phyloP scores from a whole-genome alignment of 106 monocot genomes.

The Iris macrosiphon region DNA sequence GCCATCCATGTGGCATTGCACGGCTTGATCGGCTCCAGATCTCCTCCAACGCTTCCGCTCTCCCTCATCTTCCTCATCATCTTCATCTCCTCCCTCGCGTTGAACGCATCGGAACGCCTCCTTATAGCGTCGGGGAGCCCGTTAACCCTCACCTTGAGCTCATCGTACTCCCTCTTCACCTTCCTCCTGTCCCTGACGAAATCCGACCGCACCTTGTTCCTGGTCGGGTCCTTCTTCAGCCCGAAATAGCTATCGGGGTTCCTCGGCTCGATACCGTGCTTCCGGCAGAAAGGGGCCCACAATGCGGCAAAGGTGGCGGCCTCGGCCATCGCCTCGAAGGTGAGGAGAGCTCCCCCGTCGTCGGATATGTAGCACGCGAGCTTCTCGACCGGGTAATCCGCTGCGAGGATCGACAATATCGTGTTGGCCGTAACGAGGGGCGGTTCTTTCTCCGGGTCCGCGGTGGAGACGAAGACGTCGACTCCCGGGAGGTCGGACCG shows the following conservation, averaged over 20 bases:
- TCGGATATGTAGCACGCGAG: slow-evolving; percentile 75
- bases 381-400: slow-evolving; percentile 80
- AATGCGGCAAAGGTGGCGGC: slow-evolving; percentile 66
- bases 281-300: slow-evolving; percentile 89
- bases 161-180: slow-evolving; percentile 89
- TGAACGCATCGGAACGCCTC: slow-evolving; percentile 57
- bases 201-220: slow-evolving; percentile 73
- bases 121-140: slow-evolving; percentile 65
- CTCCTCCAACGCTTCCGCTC: slow-evolving; percentile 36
- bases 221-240: slow-evolving; percentile 74
- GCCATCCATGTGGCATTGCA: slow-evolving; percentile 92
- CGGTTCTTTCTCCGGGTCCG: slow-evolving; percentile 74
- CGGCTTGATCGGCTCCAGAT: slow-evolving; percentile 31
- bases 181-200: slow-evolving; percentile 83
- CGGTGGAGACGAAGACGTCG: slow-evolving; percentile 60
- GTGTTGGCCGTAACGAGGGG: slow-evolving; percentile 84
- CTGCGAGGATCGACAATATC: slow-evolving; percentile 72
- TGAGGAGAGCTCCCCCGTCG: slow-evolving; percentile 71
- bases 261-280: slow-evolving; percentile 81
- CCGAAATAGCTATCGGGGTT: slow-evolving; percentile 81
- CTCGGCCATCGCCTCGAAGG: slow-evolving; percentile 94
- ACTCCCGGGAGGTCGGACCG: slow-evolving; percentile 56
- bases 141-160: slow-evolving; percentile 90
- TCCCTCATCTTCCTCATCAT: slow-evolving; percentile 49
- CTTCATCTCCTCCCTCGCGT: slow-evolving; percentile 75